Conservation (phyloP, 371 early-diverging fungal species). For the Mycotypha africana region DNA sequence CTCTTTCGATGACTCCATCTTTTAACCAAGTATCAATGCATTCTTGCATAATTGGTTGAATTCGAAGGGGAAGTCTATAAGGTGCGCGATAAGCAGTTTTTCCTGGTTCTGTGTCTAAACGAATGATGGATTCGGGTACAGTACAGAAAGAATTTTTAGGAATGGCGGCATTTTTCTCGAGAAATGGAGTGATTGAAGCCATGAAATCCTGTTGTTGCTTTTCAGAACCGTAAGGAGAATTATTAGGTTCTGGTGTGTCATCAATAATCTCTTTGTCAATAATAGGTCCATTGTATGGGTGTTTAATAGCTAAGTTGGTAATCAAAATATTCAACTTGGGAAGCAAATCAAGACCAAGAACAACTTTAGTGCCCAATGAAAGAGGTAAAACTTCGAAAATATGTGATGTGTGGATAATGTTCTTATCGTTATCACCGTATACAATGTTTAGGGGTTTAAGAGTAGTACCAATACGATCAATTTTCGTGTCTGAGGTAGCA, state of each 20-base stretch:
- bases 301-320: slow-evolving; percentile 5
- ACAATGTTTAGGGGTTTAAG: too few species aligned
- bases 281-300: neutral
- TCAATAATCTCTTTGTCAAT: slow-evolving; percentile 3
- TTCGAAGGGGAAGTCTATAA: slow-evolving; percentile 1
- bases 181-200: neutral
- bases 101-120: neutral
- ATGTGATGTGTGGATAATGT: too few species aligned
- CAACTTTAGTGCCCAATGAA: too few species aligned
- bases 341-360: slow-evolving; percentile 4
- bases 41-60: slow-evolving; percentile 5
- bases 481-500: too few species aligned
- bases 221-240: neutral
- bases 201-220: slow-evolving; percentile 2
- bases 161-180: neutral
- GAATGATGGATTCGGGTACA: slow-evolving; percentile 1
- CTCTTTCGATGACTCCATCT: slow-evolving; percentile 4
- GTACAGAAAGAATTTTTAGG: slow-evolving; percentile 2
- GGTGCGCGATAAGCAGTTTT: neutral
- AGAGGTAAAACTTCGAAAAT: too few species aligned
- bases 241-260: slow-evolving; percentile 3
- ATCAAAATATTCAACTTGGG: slow-evolving; percentile 4
- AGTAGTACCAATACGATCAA: too few species aligned
- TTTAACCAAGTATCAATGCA: neutral
- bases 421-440: too few species aligned